These are phyloP conservation scores for Carex pumila DNA, from an alignment of 176 grass and related monocot genomes.

Conservation along the genomic window DNA sequence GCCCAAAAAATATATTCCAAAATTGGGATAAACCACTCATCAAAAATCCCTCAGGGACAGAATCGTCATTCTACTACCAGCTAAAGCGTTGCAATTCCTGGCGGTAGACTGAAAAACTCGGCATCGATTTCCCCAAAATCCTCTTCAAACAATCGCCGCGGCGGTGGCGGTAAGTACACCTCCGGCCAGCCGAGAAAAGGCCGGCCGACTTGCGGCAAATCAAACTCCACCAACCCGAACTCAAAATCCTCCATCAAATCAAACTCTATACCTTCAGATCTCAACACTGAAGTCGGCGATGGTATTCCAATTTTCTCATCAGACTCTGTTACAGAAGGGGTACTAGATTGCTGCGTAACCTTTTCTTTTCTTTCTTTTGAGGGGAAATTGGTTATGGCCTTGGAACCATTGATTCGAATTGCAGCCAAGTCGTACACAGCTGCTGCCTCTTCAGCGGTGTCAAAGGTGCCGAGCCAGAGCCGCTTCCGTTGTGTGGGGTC, in stretches of 20 bases:
- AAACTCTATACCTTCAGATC: not conserved
- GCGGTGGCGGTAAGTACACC: not conserved
- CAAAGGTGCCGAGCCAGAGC: constrained; percentile 91
- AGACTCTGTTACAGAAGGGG: not conserved
- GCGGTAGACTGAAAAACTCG: constrained; percentile 10
- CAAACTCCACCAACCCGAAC: not conserved
- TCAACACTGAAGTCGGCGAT: constrained; percentile 10
- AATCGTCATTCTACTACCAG: not conserved
- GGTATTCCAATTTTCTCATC: constrained; percentile 13
- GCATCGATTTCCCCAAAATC: constrained; percentile 18
- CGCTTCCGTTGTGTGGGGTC: constrained; percentile 70
- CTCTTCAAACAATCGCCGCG: not conserved
- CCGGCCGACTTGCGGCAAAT: not conserved
- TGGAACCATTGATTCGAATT: constrained; percentile 67
- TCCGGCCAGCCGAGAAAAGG: constrained; percentile 4
- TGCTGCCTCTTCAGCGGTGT: constrained; percentile 75
- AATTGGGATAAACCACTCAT: not conserved
- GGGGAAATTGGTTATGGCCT: constrained; percentile 83
- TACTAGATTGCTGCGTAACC: not conserved
- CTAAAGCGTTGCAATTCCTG: not conserved
- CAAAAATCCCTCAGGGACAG: not conserved
- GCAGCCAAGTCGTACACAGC: constrained; percentile 75
- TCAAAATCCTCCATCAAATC: constrained; percentile 6
- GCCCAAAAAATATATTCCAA: not conserved
- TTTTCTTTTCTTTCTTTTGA: not conserved